phyloP scores from a whole-genome alignment of 768 basidiomycete species.

The Collybia sordida region DNA sequence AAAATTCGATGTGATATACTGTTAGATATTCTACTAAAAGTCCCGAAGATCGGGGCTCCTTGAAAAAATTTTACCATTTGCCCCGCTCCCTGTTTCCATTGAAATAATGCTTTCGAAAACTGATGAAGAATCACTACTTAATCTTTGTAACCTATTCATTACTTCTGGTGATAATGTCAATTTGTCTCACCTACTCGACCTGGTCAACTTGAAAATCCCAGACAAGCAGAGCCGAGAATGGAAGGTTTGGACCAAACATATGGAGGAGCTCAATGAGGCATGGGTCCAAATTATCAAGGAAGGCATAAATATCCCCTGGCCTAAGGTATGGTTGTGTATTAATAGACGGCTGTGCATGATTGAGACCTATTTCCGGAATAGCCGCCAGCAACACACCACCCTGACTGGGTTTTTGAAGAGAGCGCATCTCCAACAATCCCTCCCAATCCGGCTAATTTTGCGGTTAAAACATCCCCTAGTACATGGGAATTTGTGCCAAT shows the following conservation, averaged over 20 bases:
- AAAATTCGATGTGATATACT: slow-evolving; percentile 3
- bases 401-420: too few relatives aligned
- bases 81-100: background rate
- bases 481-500: background rate
- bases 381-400: too few relatives aligned
- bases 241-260: slow-evolving; percentile 15
- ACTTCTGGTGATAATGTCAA: slow-evolving; percentile 1
- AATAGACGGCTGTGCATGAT: too few relatives aligned
- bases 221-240: slow-evolving; percentile 11
- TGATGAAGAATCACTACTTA: background rate
- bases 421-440: too few relatives aligned
- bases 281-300: slow-evolving; percentile 10
- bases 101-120: background rate
- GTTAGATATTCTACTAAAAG: slow-evolving; percentile 1
- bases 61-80: background rate
- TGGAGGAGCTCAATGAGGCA: slow-evolving; percentile 13
- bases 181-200: background rate
- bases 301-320: slow-evolving; percentile 9
- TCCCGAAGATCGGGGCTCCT: background rate
- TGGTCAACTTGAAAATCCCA: slow-evolving; percentile 7
- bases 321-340: too few relatives aligned
- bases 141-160: slow-evolving; percentile 3
- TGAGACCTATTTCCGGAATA: too few relatives aligned
- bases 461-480: slow-evolving; percentile 1
- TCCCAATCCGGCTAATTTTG: too few relatives aligned